Base-by-base conservation (phyloP, 2,329 filamentous ascomycete genomes). In the Coniella vitis region DNA sequence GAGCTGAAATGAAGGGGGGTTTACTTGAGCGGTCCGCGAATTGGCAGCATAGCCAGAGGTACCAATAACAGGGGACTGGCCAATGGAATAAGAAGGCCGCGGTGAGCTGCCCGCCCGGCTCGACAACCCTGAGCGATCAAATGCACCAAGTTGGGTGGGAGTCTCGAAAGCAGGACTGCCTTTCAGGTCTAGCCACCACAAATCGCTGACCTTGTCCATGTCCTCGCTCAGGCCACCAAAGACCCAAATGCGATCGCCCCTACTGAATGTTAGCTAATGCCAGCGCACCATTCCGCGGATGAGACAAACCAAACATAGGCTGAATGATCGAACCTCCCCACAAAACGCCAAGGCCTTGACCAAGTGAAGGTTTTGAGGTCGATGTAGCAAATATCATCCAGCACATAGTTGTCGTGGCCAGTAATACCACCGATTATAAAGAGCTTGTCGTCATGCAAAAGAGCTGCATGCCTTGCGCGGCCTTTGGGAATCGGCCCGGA, bases 361-460 rank as follows among this genome's bases (percentile, higher is more conserved):
- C 93, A 98, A 1, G 90, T 95, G 75, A 89, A 96, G 2, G 93
- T 97, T 71, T 95, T 96, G 40, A 98, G 74, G 63, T 98, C 93
- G 42, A 98, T 78, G 62, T 95, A 98, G 70, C 90, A 95, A 44
- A 98, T 89, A 62, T 98, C 93, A 63, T 97, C 91, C 42, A 97
- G 74, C 20, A 97, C 90, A 58, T 88, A 84, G 62, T 89, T 95
- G 57, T 93, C 90, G 57, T 91, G 86, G 2, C 90, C 91, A 4
- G 90, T 95, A 58, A 97, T 88, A n/a, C 93, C 93, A 49, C 93
- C 93, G 51, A 95, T 84, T 53, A 98, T 86, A 63, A 96, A 98
- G 8, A 98, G 74, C 63, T 95, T 97, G 69, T 98, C 91, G 61
- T 98, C 90, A 63, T 97, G 86, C 29, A 98, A 79, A 20, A 96